These are phyloP conservation scores for Conringia planisiliqua DNA, from an alignment of 345 rosid genomes.

Conservation along the genomic window DNA sequence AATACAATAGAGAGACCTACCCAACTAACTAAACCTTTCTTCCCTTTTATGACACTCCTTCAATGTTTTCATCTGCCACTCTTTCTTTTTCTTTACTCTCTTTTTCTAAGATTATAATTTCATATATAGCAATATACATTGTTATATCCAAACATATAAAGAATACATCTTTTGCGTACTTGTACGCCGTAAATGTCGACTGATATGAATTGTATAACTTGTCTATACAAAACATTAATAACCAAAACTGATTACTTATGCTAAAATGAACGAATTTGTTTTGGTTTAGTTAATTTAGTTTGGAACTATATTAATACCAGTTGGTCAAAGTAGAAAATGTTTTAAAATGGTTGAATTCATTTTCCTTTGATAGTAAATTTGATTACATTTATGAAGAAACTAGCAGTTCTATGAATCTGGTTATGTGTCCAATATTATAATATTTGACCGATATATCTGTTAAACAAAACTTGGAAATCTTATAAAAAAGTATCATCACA, in stretches of 20 bases:
- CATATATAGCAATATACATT: background rate
- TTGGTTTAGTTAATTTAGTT: background rate
- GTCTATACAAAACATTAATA: background rate
- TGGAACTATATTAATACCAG: background rate
- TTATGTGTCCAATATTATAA: background rate
- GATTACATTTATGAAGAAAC: background rate
- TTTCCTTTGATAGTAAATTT: background rate
- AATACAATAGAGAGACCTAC: constrained; percentile 64
- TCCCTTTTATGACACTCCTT: constrained; percentile 79
- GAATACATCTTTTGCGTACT: background rate
- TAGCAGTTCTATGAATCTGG: background rate
- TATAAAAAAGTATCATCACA: background rate
- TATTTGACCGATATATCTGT: background rate
- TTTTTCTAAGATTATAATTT: background rate
- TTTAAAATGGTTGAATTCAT: background rate
- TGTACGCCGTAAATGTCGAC: background rate
- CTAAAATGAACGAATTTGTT: background rate
- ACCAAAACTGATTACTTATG: background rate
- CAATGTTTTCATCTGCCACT: constrained; percentile 82
- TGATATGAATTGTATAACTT: background rate
- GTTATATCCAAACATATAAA: background rate
- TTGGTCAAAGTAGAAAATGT: background rate
- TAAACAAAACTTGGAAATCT: background rate
- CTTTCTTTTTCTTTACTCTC: constrained; percentile 22
- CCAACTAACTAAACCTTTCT: constrained; percentile 50